Base-by-base conservation (phyloP, 2,329 filamentous ascomycete species). In the Teratosphaeriaceae sp. region DNA sequence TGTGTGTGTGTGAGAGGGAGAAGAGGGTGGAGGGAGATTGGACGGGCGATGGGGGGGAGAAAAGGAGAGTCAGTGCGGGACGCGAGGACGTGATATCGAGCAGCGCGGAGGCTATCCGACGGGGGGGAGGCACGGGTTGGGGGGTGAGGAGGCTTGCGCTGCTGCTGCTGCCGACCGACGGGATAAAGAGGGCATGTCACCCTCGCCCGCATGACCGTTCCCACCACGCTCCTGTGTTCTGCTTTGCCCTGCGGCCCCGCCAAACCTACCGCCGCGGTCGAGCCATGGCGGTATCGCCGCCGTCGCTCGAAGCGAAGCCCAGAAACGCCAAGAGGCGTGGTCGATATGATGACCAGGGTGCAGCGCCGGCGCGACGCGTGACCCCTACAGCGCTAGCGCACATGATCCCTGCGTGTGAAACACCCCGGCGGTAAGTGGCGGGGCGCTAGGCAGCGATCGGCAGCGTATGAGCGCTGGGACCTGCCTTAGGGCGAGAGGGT, bases 21-120 rank as follows among this genome's bases (percentile, higher is more conserved):
- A 34, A 6, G 16, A 33, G 5, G 19, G 8, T 39, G 23, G 3
- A 16, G 8, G n/a, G 37, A 27, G 5, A 22, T 5, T 7, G 11
- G 21, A 22, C 38, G 30, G 20, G 27, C 18, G 27, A 4, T 22
- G 38, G 15, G 15, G 15, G 6, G 8, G 18, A 23, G 29, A 20
- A 8, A 18, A 27, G 19, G 18, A 41, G 40, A 19, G 29, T 36
- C 40, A 36, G 40, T 42, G 40, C 40, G 21, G 31, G 9, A 20
- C 30, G 22, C n/a, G 16, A 30, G 24, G 40, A n/a, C n/a, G 31
- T 19, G 22, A 35, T 42, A 36, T 42, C 19, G 24, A 16, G 6
- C 20, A 18, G 24, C 20, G 22, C 8, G 8, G 34, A 27, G 24
- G n/a, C 8, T 27, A n/a, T n/a, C n/a, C n/a, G n/a, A 18, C 31